Evolutionary conservation across 2,329 filamentous ascomycete genomes (phyloP).

Genomic region (Alternaria arborescens): DNA sequence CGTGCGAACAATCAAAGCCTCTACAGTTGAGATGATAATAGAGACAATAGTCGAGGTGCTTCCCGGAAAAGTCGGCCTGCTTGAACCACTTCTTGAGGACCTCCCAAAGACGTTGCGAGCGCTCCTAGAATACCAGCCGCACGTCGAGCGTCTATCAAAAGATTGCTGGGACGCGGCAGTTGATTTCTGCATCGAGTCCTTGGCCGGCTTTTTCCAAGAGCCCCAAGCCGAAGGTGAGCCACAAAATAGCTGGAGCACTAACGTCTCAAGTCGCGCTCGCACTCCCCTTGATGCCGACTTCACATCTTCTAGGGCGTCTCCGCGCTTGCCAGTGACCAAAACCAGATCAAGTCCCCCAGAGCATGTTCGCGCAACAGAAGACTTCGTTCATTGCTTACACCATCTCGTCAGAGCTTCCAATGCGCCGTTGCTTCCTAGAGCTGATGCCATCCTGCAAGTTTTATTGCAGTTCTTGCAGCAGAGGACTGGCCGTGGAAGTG

Average conservation of each 20-base stretch:
- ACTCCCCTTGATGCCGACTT: slow-evolving; percentile 43
- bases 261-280: slow-evolving; percentile 39
- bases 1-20: slow-evolving; percentile 72
- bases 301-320: slow-evolving; percentile 34
- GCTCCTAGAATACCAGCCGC: slow-evolving; percentile 75
- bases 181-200: slow-evolving; percentile 73
- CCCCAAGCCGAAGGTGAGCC: slow-evolving; percentile 28
- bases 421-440: slow-evolving; percentile 69
- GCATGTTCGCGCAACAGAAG: slow-evolving; percentile 39
- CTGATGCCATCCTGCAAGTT: slow-evolving; percentile 64
- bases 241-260: slow-evolving; percentile 42
- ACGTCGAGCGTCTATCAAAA: slow-evolving; percentile 78
- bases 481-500: slow-evolving; percentile 70
- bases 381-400: slow-evolving; percentile 69
- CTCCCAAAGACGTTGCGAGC: slow-evolving; percentile 79
- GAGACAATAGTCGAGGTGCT: slow-evolving; percentile 83
- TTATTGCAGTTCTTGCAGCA: slow-evolving; percentile 70
- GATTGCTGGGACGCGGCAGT: slow-evolving; percentile 74
- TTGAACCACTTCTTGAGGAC: slow-evolving; percentile 74
- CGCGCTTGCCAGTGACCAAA: slow-evolving; percentile 30
- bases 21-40: slow-evolving; percentile 80
- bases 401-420: slow-evolving; percentile 71
- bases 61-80: slow-evolving; percentile 68
- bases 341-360: slow-evolving; percentile 33
- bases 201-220: slow-evolving; percentile 53